Evolutionary conservation across 495 filamentous ascomycete genomes (phyloP).

Genomic region (Penicillium paxilli): DNA sequence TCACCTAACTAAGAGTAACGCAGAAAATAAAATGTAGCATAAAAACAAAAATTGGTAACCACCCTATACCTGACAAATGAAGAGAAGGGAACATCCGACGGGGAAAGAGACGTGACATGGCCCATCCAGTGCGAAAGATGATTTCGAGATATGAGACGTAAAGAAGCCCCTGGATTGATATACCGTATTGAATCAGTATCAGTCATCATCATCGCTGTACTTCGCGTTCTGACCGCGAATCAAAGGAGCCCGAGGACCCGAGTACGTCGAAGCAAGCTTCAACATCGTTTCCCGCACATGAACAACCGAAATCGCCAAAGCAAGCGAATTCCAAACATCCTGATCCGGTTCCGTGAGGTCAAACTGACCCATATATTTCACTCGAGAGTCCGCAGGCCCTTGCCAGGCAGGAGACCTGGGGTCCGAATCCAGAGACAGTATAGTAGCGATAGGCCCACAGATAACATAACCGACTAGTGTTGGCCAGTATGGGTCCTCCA

Average conservation of each 20-base stretch:
- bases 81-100: too few relatives aligned
- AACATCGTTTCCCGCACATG: constrained; percentile 37
- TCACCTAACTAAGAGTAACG: too few relatives aligned
- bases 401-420: constrained; percentile 14
- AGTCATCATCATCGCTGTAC: constrained; percentile 6
- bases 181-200: background rate
- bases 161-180: too few relatives aligned
- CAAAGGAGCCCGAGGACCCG: background rate
- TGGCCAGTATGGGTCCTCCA: constrained; percentile 13
- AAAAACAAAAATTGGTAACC: too few relatives aligned
- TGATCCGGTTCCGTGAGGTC: constrained; percentile 39
- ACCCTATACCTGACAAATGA: too few relatives aligned
- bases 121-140: too few relatives aligned
- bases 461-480: constrained; percentile 41
- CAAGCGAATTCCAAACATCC: constrained; percentile 52
- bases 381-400: constrained; percentile 5
- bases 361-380: constrained; percentile 37
- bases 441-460: constrained; percentile 41
- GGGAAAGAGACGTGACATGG: too few relatives aligned
- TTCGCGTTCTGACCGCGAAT: background rate
- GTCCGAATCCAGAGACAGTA: constrained; percentile 39
- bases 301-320: constrained; percentile 41
- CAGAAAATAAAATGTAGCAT: too few relatives aligned
- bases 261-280: constrained; percentile 21
- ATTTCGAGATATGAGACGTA: too few relatives aligned